Evolutionary conservation across 306 rosid genomes (phyloP).

Genomic region (Casuarina cunninghamiana): DNA sequence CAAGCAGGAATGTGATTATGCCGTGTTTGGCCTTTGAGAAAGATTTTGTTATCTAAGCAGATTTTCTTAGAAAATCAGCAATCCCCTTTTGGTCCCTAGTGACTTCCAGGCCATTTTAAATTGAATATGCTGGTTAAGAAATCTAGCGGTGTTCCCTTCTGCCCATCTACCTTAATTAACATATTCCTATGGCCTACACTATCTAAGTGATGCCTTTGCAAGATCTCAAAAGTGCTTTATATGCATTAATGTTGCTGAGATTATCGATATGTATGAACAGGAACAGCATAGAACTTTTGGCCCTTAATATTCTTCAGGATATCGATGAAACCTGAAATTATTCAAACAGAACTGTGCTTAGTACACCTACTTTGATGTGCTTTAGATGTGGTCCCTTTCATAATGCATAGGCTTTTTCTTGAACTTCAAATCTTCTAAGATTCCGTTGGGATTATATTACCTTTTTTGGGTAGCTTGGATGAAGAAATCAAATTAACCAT

Average conservation of each 20-base stretch:
- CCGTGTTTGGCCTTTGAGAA: neutral
- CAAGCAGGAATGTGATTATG: neutral
- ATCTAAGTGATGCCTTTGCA: conserved; percentile 59
- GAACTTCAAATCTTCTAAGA: conserved; percentile 25
- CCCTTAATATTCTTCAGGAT: neutral
- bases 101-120: conserved; percentile 33
- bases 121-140: conserved; percentile 23
- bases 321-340: conserved; percentile 17
- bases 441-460: conserved; percentile 8
- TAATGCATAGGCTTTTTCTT: conserved; percentile 37
- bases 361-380: conserved; percentile 41
- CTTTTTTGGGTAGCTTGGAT: neutral
- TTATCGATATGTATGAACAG: conserved; percentile 10
- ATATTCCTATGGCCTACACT: conserved; percentile 59
- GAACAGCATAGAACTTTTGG: conserved; percentile 12
- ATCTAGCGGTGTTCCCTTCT: conserved; percentile 36
- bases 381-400: conserved; percentile 47
- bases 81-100: conserved; percentile 38
- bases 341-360: conserved; percentile 36
- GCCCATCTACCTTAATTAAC: conserved; percentile 29
- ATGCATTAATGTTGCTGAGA: conserved; percentile 3
- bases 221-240: conserved; percentile 55
- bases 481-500: neutral
- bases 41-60: conserved; percentile 21
- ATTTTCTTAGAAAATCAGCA: conserved; percentile 22